A percentile compares a stretch with the other conserved stretches of the same genome.
Conservation (phyloP, 768 basidiomycete genomes). For the Leccinum boreale region DNA sequence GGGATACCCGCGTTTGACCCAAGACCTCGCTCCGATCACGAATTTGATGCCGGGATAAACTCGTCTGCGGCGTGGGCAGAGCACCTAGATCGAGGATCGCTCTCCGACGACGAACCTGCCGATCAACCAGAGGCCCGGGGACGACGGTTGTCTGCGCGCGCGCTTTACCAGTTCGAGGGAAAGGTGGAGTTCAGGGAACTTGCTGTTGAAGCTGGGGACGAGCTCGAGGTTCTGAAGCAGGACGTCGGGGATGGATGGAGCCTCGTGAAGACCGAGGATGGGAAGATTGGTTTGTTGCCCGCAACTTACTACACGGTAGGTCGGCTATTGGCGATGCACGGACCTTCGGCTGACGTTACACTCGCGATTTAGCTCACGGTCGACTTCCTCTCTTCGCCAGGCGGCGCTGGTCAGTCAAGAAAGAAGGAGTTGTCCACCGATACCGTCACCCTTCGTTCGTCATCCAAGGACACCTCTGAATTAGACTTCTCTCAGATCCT, state of each 20-base stretch:
- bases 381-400: constrained; percentile 53
- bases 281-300: constrained; percentile 68
- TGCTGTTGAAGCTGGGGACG: constrained; percentile 63
- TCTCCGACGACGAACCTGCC: constrained; percentile 52
- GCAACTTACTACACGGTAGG: constrained; percentile 69
- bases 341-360: background rate
- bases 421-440: constrained; percentile 37
- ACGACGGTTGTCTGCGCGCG: constrained; percentile 52
- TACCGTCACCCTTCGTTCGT: constrained; percentile 50
- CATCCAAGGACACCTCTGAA: constrained; percentile 24
- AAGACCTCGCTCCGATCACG: constrained; percentile 29
- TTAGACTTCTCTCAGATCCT: constrained; percentile 42
- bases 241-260: constrained; percentile 81
- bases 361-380: constrained; percentile 53
- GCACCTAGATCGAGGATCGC: constrained; percentile 43
- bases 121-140: constrained; percentile 34
- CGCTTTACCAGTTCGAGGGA: constrained; percentile 72
- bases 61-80: constrained; percentile 77
- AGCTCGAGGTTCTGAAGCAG: constrained; percentile 67
- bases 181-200: constrained; percentile 75
- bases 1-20: constrained; percentile 21
- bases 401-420: constrained; percentile 21
- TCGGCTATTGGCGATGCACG: constrained; percentile 5
- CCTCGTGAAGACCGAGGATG: constrained; percentile 54
- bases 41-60: constrained; percentile 78